A percentile compares a stretch with the other conserved stretches of the same genome.
These are phyloP conservation scores for Dothistroma septosporum DNA, from an alignment of 2,329 filamentous ascomycete genomes.

Conservation along the genomic window DNA sequence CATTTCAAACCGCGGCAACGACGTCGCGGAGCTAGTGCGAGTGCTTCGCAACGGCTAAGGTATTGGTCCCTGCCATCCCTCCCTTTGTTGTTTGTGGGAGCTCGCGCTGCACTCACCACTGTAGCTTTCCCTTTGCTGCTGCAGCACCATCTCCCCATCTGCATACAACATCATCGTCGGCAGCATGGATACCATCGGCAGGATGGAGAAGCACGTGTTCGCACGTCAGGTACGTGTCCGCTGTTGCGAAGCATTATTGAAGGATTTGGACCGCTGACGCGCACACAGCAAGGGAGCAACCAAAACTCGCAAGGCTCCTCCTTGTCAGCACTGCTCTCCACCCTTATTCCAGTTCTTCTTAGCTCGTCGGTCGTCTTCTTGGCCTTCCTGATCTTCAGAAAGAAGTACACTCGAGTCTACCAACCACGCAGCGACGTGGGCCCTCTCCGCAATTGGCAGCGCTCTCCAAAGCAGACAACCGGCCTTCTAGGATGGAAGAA, in stretches of 20 bases:
- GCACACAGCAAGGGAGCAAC: slow-evolving; percentile 6
- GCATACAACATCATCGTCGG: background rate
- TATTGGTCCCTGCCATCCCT: background rate
- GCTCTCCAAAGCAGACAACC: slow-evolving; percentile 43
- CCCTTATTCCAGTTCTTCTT: slow-evolving; percentile 46
- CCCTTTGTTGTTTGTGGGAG: background rate
- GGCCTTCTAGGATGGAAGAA: slow-evolving; percentile 53
- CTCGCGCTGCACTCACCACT: background rate
- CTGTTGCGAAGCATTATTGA: background rate
- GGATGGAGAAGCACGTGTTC: background rate
- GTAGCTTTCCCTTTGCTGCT: background rate
- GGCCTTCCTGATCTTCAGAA: slow-evolving; percentile 46
- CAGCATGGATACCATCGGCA: background rate
- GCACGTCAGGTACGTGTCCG: background rate
- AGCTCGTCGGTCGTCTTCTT: slow-evolving; percentile 43
- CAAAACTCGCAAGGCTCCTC: slow-evolving; percentile 37
- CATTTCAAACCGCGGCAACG: background rate
- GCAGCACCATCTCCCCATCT: background rate
- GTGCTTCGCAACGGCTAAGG: background rate
- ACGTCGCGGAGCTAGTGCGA: background rate
- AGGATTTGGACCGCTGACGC: background rate
- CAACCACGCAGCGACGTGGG: slow-evolving; percentile 28
- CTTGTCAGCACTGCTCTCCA: slow-evolving; percentile 46
- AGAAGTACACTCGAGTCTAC: slow-evolving; percentile 41
- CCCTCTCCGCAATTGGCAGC: slow-evolving; percentile 37